These are phyloP conservation scores for Zizania latifolia DNA, from an alignment of 176 grass and related monocot genomes.

Conservation along the genomic window DNA sequence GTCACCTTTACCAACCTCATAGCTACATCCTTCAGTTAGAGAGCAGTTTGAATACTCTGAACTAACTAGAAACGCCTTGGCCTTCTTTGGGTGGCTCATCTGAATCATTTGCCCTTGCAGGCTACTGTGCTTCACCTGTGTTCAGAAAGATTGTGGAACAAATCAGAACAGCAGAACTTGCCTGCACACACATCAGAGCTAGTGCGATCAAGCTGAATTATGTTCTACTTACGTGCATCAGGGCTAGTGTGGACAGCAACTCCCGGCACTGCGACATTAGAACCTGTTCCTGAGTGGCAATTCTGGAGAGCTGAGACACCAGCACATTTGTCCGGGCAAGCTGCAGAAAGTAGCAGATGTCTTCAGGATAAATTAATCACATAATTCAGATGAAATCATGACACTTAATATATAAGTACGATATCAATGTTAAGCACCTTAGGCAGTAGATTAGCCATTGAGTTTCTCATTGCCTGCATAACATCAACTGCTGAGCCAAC, in stretches of 20 bases:
- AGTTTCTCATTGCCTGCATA: slow-evolving; percentile 59
- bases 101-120: slow-evolving; percentile 50
- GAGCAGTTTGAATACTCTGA: background rate
- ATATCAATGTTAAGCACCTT: too few species aligned
- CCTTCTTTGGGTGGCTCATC: background rate
- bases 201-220: background rate
- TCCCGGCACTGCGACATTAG: slow-evolving; percentile 53
- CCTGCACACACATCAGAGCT: background rate
- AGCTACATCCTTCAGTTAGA: background rate
- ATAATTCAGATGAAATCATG: too few species aligned
- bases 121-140: slow-evolving; percentile 57
- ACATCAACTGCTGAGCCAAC: slow-evolving; percentile 52
- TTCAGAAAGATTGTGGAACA: background rate
- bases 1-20: background rate
- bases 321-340: slow-evolving; percentile 39
- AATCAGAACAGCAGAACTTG: slow-evolving; percentile 5
- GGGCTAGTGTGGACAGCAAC: slow-evolving; percentile 48
- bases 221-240: slow-evolving; percentile 54
- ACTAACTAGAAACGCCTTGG: background rate
- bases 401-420: too few species aligned
- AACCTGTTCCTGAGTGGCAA: slow-evolving; percentile 38
- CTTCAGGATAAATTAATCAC: background rate
- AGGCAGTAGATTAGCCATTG: slow-evolving; percentile 25
- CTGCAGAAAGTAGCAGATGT: slow-evolving; percentile 26
- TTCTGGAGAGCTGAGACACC: slow-evolving; percentile 42